These are phyloP conservation scores for Pseudocercospora fijiensis DNA, from an alignment of 2,329 filamentous ascomycete species.

Conservation along the genomic window DNA sequence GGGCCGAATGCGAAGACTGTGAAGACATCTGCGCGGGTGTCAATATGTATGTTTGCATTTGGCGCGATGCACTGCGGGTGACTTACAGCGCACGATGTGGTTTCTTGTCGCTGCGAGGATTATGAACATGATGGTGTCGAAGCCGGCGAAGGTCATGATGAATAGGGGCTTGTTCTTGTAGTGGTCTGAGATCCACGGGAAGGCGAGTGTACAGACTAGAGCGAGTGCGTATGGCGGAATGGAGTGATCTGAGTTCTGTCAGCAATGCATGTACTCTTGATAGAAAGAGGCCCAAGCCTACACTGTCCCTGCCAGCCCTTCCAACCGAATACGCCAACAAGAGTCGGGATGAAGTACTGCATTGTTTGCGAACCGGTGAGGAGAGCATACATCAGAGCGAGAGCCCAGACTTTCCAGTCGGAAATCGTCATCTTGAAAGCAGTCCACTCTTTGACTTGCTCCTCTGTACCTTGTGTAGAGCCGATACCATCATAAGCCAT, in stretches of 20 bases:
- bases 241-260: constrained; percentile 6
- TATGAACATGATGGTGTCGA: constrained; percentile 13
- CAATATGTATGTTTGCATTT: background rate
- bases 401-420: constrained; percentile 55
- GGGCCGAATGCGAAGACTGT: constrained; percentile 39
- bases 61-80: no score
- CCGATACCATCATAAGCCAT: constrained; percentile 45
- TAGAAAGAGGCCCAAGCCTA: constrained; percentile 36
- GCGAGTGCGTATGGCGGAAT: constrained; percentile 15
- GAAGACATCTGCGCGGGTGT: background rate
- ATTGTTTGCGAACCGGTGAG: constrained; percentile 57
- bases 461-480: constrained; percentile 5
- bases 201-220: constrained; percentile 3
- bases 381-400: constrained; percentile 56
- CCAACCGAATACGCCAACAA: constrained; percentile 58
- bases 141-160: constrained; percentile 6
- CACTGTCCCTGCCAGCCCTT: constrained; percentile 9
- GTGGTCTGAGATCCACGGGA: constrained; percentile 10
- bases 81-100: constrained; percentile 3
- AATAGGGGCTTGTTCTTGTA: constrained; percentile 8
- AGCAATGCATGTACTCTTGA: constrained; percentile 37
- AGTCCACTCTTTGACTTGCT: constrained; percentile 45
- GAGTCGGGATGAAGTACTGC: constrained; percentile 65
- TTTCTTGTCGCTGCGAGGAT: background rate
- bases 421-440: constrained; percentile 51